Conservation (phyloP, 2,329 filamentous ascomycete species). For the Stromatinia cepivora region DNA sequence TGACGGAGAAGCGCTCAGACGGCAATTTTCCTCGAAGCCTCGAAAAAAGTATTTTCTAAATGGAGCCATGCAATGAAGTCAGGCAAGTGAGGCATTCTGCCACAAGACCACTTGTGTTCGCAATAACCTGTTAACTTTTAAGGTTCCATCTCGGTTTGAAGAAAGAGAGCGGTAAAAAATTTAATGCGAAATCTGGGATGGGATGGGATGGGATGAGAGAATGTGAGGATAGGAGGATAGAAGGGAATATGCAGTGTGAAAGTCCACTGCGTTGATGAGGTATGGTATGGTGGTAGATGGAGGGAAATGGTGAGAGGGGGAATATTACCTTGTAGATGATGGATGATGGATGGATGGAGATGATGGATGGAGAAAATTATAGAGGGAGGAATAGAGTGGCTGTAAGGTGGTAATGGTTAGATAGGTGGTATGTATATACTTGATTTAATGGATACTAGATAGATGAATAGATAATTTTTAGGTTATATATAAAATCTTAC, state of each 20-base stretch:
- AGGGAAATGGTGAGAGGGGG: neutral
- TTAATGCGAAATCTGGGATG: neutral
- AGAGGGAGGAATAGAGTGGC: neutral
- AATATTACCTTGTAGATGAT: neutral
- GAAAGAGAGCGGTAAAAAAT: slow-evolving; percentile 1
- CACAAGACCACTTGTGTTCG: slow-evolving; percentile 4
- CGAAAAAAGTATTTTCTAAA: neutral
- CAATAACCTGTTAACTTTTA: neutral
- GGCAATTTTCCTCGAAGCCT: neutral
- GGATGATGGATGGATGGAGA: neutral
- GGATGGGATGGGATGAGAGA: neutral
- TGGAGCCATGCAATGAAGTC: neutral
- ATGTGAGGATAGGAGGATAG: neutral
- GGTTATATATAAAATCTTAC: neutral
- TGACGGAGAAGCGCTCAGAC: slow-evolving; percentile 1
- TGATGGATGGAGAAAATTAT: neutral
- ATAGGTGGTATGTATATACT: neutral
- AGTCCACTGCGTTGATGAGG: neutral
- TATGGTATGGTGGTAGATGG: neutral
- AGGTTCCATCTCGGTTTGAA: neutral
- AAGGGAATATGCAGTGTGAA: neutral
- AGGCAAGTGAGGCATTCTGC: neutral
- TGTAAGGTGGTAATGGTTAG: neutral
- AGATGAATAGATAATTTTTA: neutral
- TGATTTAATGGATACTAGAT: neutral